Base-by-base conservation (phyloP, 768 basidiomycete genomes). In the Macrolepiota dolichaula region DNA sequence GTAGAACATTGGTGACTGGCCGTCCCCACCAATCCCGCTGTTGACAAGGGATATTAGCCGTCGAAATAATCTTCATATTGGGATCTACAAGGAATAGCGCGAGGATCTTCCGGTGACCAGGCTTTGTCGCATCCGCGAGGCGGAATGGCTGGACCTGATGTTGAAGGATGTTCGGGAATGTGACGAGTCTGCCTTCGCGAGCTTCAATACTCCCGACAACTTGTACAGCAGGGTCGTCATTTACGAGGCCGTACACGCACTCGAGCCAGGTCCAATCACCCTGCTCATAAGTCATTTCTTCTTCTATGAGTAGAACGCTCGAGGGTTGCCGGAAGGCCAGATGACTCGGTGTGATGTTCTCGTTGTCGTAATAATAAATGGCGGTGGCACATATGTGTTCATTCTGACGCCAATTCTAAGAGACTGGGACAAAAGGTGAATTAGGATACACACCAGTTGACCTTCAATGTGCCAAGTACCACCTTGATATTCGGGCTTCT, bases 21-120 rank as follows among this genome's bases (percentile, higher is more conserved):
- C 67, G 57, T 19, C 36, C 46, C 65, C 71, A 69, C 70, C 71
- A 73, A 15, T 71, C 66, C 15, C 57, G 52, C 49, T 66, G 65
- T 55, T 72, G 72, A n/a, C 64, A 65, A 2, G 69, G 69, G 4
- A 72, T 64, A 49, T 69, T 59, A 13, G 65, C 65, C 1, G 70
- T 65, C 10, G 69, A 70, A 11, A 67, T 62, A 32, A 72, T 63
- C n/a, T 37, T 59, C 22, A 66, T 49, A 29, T 67, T 63, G 2
- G 70, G 72, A 59, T 77, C 73, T 38, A 76, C 70, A 44, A 78
- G 71, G 66, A 75, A 77, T 24, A 79, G 65, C 2, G 71, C 73
- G 17, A 79, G 63, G 32, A 79, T 76, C 64, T 76, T 79, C 35
- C 75, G 69, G 57, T 75, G 69, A 4, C 77, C 79, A 4, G 76